Conservation (phyloP, 129 eudicot genomes). For the Centella asiatica region DNA sequence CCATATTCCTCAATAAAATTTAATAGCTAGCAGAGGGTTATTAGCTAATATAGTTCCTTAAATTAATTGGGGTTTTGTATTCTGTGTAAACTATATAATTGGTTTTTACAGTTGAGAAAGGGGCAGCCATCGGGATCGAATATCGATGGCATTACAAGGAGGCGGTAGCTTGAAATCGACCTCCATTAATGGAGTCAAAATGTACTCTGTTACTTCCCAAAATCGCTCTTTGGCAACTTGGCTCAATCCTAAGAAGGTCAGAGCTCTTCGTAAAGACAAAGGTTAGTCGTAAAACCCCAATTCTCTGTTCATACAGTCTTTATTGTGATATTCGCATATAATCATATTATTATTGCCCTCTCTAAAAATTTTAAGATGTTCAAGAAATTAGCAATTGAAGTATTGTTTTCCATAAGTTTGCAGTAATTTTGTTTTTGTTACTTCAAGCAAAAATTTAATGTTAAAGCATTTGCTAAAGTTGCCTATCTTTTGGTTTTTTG, state of each 20-base stretch:
- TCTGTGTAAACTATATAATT: too few species aligned
- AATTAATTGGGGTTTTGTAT: too few species aligned
- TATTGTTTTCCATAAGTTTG: too few species aligned
- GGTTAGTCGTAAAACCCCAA: constrained; percentile 19
- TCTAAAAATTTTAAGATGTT: too few species aligned
- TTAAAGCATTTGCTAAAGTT: background rate
- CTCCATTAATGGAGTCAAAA: constrained; percentile 81
- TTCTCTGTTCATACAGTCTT: background rate
- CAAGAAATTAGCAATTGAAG: too few species aligned
- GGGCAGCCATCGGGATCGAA: background rate
- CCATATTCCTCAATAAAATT: too few species aligned
- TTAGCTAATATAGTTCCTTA: background rate
- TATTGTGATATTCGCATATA: background rate
- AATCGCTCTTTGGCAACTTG: constrained; percentile 65
- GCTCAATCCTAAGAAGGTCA: constrained; percentile 72
- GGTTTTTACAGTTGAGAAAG: background rate
- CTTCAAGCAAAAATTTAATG: too few species aligned
- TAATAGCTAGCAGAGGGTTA: background rate
- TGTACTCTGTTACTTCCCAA: constrained; percentile 68
- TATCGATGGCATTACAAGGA: constrained; percentile 64
- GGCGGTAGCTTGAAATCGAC: constrained; percentile 79
- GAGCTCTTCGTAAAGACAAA: constrained; percentile 75
- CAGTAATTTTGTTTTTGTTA: background rate
- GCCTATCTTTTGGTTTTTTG: background rate
- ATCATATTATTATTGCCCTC: background rate